Evolutionary conservation across 2,329 filamentous ascomycete species (phyloP), one percentile per base, ranked within the genome.

Genomic region (Sporothrix brasiliensis): DNA sequence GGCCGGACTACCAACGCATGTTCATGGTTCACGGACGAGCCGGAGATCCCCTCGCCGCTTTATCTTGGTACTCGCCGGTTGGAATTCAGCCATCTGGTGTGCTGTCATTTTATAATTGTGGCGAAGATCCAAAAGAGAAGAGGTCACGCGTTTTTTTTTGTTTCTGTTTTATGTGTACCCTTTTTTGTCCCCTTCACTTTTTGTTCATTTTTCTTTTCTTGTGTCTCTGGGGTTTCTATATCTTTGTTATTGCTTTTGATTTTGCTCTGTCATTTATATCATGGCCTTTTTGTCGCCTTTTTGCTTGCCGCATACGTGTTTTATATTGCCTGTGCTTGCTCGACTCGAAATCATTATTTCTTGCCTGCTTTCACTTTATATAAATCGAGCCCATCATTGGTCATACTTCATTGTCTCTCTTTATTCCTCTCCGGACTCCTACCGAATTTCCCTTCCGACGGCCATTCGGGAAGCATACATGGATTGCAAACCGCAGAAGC

Each of bases 131-230:
- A 52, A 61, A 61, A 69, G 16, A 50, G 9, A 50, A 19, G 27
- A 66, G 47, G 71, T 39, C 69, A 65, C 27, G 69, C 47, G 61
- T 24, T 69, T n/a, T 56, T 49, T 66, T 60, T 34, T 49, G 30
- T 66, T 21, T 68, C 24, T 53, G 24, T 56, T 60, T 49, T 71
- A 60, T 66, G 52, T 72, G 61, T 72, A 67, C 66, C 47, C 58
- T 66, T 58, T 71, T 63, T 67, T 24, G 24, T 44, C 34, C 34
- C 34, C 34, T 30, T 67, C 13, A 52, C 44, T 6, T 24, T 30
- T 30, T 21, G 4, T 52, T 54, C 63, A 2, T 63, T 9, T 49
- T 52, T 63, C 41, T 14, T 52, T 54, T 60, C 44, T 44, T 72
- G 44, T 56, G 6, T 53, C 60, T 30, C 2, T 30, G 39, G 27